These are phyloP conservation scores for Phycomyces blakesleeanus DNA, from an alignment of 192 early-diverging fungal genomes.

Conservation along the genomic window DNA sequence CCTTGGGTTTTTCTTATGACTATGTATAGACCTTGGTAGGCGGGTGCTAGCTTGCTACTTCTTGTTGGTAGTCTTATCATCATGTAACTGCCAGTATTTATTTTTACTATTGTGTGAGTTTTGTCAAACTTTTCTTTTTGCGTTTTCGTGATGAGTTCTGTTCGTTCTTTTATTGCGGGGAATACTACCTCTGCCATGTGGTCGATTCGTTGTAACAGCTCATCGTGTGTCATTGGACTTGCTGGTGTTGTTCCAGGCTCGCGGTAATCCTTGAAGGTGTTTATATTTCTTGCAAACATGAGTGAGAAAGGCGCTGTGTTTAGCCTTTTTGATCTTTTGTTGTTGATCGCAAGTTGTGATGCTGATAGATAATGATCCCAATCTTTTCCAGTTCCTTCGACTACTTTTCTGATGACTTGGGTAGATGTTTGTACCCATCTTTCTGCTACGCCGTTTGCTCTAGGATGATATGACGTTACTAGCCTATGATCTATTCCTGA, in stretches of 20 bases:
- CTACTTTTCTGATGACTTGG: neutral
- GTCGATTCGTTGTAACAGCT: neutral
- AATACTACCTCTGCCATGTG: neutral
- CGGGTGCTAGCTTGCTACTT: too few species aligned
- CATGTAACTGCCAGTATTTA: too few species aligned
- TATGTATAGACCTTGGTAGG: too few species aligned
- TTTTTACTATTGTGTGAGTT: too few species aligned
- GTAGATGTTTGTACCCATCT: neutral
- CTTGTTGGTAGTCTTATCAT: too few species aligned
- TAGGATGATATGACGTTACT: neutral
- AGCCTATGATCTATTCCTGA: neutral
- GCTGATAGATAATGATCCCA: neutral
- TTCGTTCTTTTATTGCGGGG: neutral
- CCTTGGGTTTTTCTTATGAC: too few species aligned
- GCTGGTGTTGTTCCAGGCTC: too few species aligned
- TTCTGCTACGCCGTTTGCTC: neutral
- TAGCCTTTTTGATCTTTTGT: neutral
- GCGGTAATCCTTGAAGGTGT: neutral
- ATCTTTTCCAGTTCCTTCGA: neutral
- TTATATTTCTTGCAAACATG: too few species aligned
- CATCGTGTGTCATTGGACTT: neutral
- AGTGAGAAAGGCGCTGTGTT: neutral
- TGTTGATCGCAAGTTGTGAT: neutral
- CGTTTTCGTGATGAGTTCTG: too few species aligned
- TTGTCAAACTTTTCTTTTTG: too few species aligned